Percentiles rank a stretch among this genome's conserved stretches.
Conservation (phyloP, 2,329 filamentous ascomycete genomes). For the Fusarium irregulare region DNA sequence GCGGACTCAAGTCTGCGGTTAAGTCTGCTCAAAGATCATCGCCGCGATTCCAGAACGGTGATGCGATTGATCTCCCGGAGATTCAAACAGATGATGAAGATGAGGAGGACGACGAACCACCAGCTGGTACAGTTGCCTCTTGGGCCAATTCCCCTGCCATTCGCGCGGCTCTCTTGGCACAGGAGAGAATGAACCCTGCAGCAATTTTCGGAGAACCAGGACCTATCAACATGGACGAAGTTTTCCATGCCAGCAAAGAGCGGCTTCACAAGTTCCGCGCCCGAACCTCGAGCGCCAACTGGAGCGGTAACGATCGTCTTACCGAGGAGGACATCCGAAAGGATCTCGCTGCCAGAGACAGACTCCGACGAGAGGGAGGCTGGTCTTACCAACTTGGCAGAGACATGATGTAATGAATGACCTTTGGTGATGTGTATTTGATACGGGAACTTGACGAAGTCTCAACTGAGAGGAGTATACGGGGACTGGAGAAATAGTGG, state of each 20-base stretch:
- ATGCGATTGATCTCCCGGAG: slow-evolving; percentile 91
- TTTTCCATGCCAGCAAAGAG: slow-evolving; percentile 91
- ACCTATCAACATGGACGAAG: slow-evolving; percentile 94
- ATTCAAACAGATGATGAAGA: slow-evolving; percentile 96
- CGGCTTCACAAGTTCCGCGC: slow-evolving; percentile 88
- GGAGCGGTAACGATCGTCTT: slow-evolving; percentile 82
- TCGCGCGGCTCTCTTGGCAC: slow-evolving; percentile 77
- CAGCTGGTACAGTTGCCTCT: slow-evolving; percentile 67
- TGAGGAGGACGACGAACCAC: slow-evolving; percentile 76
- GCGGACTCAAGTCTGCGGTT: slow-evolving; percentile 63
- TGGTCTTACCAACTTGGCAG: slow-evolving; percentile 78
- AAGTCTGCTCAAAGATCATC: slow-evolving; percentile 76
- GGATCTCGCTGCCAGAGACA: slow-evolving; percentile 82
- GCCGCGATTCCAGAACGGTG: slow-evolving; percentile 87
- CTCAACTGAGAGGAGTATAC: slow-evolving; percentile 7
- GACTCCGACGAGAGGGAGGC: slow-evolving; percentile 82
- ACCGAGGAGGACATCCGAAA: slow-evolving; percentile 88
- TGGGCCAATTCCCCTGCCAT: slow-evolving; percentile 94
- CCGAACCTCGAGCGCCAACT: slow-evolving; percentile 94
- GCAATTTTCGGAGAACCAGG: slow-evolving; percentile 89
- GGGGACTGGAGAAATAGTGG: slow-evolving; percentile 11
- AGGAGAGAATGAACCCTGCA: slow-evolving; percentile 87
- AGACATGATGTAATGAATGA: slow-evolving; percentile 54
- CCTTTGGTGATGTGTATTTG: slow-evolving; percentile 20
- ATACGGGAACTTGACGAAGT: slow-evolving; percentile 24